These are phyloP conservation scores for Sclerotinia minor DNA, from an alignment of 2,329 filamentous ascomycete genomes.

Conservation along the genomic window DNA sequence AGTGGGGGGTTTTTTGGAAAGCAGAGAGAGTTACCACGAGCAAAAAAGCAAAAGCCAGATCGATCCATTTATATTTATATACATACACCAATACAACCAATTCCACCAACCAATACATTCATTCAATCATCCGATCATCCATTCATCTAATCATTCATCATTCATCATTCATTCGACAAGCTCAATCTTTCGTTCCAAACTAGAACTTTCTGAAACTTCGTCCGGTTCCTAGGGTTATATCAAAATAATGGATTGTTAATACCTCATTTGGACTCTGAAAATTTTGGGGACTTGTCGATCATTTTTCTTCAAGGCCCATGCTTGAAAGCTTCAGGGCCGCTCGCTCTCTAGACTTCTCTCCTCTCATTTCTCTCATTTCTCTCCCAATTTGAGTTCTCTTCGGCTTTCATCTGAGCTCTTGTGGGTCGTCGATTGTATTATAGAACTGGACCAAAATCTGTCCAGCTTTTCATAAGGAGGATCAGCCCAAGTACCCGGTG, in stretches of 20 bases:
- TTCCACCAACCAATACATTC: neutral
- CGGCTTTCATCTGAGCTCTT: neutral
- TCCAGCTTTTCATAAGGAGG: neutral
- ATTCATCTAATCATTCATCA: too few species aligned
- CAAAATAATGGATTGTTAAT: neutral
- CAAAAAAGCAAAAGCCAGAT: conserved; percentile 1
- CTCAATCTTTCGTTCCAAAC: neutral
- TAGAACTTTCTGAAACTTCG: conserved; percentile 16
- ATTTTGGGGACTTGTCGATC: conserved; percentile 6
- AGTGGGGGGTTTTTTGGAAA: conserved; percentile 7
- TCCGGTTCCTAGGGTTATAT: neutral
- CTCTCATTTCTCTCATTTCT: neutral
- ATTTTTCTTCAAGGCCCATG: conserved; percentile 6
- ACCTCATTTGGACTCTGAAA: conserved; percentile 7
- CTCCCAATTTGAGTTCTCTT: neutral
- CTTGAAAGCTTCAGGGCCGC: neutral
- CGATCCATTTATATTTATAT: conserved; percentile 2
- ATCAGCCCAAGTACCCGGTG: neutral
- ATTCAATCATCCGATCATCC: too few species aligned
- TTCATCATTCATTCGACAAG: too few species aligned
- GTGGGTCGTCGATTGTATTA: conserved; percentile 5
- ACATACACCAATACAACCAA: neutral
- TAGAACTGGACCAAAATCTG: neutral
- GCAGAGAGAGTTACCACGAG: neutral
- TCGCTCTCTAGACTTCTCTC: neutral